phyloP scores from a whole-genome alignment of 2,329 filamentous ascomycete species.

The Fusarium nelsonii region DNA sequence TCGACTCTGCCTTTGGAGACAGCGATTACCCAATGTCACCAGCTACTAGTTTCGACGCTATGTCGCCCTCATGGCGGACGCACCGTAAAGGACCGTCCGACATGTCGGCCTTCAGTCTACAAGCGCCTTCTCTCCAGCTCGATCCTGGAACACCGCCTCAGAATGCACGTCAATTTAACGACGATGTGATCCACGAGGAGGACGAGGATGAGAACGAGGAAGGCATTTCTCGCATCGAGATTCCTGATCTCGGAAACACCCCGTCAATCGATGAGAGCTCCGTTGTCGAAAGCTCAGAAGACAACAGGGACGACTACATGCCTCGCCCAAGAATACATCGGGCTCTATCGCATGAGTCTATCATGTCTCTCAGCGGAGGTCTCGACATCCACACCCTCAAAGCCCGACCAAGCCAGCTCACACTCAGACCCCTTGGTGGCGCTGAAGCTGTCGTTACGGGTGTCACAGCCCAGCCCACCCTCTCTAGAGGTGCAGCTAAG shows the following conservation, averaged over 20 bases:
- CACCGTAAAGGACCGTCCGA: conserved; percentile 70
- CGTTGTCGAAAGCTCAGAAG: conserved; percentile 49
- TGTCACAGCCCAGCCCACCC: conserved; percentile 70
- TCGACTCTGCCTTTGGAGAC: conserved; percentile 72
- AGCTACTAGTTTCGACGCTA: conserved; percentile 78
- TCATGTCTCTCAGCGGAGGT: conserved; percentile 86
- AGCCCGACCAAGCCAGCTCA: conserved; percentile 80
- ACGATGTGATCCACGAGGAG: conserved; percentile 55
- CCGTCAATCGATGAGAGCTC: conserved; percentile 54
- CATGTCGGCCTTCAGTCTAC: conserved; percentile 65
- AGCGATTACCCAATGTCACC: conserved; percentile 85
- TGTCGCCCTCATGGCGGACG: conserved; percentile 69
- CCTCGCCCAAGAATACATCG: conserved; percentile 68
- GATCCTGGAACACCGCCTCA: conserved; percentile 51
- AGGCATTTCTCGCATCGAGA: conserved; percentile 34
- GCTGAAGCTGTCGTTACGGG: conserved; percentile 69
- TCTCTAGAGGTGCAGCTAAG: conserved; percentile 61
- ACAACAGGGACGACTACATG: conserved; percentile 52
- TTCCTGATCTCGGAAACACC: conserved; percentile 47
- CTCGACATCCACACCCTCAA: conserved; percentile 91
- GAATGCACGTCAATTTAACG: conserved; percentile 41
- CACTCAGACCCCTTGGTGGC: conserved; percentile 65
- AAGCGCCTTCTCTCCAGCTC: conserved; percentile 53
- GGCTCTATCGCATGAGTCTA: conserved; percentile 84
- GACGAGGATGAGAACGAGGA: conserved; percentile 52